Percentiles rank a stretch among this genome's conserved stretches.
phyloP scores from a whole-genome alignment of 2,329 filamentous ascomycete genomes.

The Penicillium sp. region DNA sequence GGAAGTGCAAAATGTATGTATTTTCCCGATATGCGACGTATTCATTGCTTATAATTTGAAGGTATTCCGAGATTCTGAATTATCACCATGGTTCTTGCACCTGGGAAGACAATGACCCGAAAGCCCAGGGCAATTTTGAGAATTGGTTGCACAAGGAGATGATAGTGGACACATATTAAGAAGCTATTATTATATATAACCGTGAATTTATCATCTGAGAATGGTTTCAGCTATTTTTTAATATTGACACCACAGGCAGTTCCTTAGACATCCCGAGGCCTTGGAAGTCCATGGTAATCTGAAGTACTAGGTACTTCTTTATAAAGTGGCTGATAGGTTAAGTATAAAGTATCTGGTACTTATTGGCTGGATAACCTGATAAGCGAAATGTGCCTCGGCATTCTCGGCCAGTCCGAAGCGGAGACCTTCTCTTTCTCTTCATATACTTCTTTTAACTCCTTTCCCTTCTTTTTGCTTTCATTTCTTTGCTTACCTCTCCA shows the following conservation, averaged over 20 bases:
- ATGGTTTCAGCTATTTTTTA: background rate
- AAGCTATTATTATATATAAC: background rate
- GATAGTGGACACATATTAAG: conserved; percentile 1
- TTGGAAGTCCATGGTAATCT: background rate
- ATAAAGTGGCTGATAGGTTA: no score
- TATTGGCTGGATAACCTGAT: conserved; percentile 6
- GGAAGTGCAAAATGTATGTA: conserved; percentile 93
- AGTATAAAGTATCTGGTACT: conserved; percentile 14
- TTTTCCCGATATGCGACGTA: background rate
- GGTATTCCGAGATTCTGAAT: conserved; percentile 8
- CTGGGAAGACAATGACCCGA: background rate
- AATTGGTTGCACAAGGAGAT: background rate
- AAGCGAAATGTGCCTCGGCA: conserved; percentile 24
- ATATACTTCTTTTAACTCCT: conserved; percentile 9
- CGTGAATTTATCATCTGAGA: background rate
- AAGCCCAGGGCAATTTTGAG: background rate
- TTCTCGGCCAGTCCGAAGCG: conserved; percentile 21
- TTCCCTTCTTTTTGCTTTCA: background rate
- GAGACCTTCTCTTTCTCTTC: conserved; percentile 11
- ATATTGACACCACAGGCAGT: background rate
- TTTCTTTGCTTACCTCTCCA: background rate
- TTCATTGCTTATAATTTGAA: conserved; percentile 41
- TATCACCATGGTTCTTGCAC: conserved; percentile 3
- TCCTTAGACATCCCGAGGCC: conserved; percentile 12
- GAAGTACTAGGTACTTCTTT: conserved; percentile 6